phyloP scores from a whole-genome alignment of 192 early-diverging fungal species.

The Coemansia pectinata region DNA sequence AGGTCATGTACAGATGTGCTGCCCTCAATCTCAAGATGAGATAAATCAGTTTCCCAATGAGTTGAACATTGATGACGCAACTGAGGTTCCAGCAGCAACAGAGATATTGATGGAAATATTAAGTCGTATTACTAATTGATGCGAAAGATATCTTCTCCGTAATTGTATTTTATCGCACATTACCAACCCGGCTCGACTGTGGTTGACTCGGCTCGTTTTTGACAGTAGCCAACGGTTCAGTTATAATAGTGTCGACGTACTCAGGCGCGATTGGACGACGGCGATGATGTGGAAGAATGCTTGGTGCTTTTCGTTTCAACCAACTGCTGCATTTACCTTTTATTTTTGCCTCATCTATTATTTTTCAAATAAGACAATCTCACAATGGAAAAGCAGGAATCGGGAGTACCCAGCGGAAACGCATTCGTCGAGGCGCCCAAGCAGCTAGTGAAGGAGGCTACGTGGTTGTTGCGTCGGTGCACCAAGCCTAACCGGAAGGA shows the following conservation, averaged over 20 bases:
- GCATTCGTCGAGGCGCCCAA: slow-evolving; percentile 81
- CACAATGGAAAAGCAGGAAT: slow-evolving; percentile 35
- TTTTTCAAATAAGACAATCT: not conserved
- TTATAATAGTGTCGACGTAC: not conserved
- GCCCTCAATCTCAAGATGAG: too few species aligned
- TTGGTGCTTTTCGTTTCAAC: not conserved
- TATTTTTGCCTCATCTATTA: not conserved
- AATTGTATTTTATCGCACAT: not conserved
- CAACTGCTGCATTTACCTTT: not conserved
- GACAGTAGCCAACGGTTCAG: not conserved
- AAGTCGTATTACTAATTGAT: not conserved
- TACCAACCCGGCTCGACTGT: not conserved
- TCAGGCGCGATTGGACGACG: not conserved
- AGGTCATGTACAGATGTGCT: too few species aligned
- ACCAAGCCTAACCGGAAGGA: slow-evolving; percentile 97
- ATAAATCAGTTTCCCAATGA: not conserved
- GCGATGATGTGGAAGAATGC: not conserved
- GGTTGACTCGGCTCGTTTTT: not conserved
- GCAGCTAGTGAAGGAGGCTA: slow-evolving; percentile 90
- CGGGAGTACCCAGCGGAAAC: slow-evolving; percentile 29
- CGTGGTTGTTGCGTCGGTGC: slow-evolving; percentile 92
- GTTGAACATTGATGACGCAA: not conserved
- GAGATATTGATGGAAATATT: not conserved
- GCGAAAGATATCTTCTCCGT: not conserved
- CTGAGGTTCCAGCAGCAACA: not conserved